Evolutionary conservation across 2,329 filamentous ascomycete genomes (phyloP).

Genomic region (Fusarium coicis): DNA sequence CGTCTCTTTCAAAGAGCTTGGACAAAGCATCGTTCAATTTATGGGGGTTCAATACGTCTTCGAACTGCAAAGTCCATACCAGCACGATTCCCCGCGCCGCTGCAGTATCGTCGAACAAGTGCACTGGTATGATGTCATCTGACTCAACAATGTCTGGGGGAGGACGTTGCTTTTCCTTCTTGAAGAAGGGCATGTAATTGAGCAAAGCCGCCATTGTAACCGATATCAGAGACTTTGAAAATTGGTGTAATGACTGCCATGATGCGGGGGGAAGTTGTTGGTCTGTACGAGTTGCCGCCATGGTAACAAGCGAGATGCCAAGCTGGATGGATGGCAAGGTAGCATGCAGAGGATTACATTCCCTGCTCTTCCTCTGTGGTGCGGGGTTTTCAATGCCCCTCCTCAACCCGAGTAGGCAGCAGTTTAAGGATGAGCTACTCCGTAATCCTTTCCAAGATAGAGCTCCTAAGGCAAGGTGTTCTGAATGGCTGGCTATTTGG

Average conservation of each 20-base stretch:
- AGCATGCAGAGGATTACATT: neutral
- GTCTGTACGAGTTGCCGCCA: neutral
- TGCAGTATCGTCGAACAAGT: conserved; percentile 19
- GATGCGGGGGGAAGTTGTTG: neutral
- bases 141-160: neutral
- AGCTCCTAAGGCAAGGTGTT: rapidly evolving
- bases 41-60: conserved; percentile 10
- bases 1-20: neutral
- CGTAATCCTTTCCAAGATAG: neutral
- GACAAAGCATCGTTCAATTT: conserved; percentile 4
- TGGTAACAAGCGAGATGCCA: neutral
- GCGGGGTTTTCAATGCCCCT: neutral
- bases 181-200: conserved; percentile 8
- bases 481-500: neutral
- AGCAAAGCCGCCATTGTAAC: neutral
- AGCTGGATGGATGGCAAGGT: neutral
- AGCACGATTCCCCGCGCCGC: conserved; percentile 12
- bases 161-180: neutral
- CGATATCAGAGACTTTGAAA: neutral
- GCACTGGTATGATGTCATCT: conserved; percentile 25
- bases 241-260: neutral
- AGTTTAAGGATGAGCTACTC: neutral
- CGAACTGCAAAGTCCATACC: conserved; percentile 25
- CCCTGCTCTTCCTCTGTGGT: neutral
- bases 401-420: neutral